Base-by-base conservation (phyloP, 805 yeast species). In the Candida golubevii region DNA sequence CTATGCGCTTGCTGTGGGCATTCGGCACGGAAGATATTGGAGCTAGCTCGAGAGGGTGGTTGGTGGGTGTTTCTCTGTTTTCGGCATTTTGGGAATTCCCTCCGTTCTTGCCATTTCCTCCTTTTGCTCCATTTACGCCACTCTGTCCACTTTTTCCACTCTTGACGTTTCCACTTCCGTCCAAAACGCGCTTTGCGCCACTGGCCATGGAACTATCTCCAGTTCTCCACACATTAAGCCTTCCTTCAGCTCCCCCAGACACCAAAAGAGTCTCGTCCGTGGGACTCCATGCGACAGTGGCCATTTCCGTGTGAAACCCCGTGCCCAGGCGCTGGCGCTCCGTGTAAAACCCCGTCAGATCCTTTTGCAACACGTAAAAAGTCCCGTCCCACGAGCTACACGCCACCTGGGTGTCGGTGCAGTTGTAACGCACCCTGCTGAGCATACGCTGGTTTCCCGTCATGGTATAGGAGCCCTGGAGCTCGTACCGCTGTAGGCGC, bases 371-470 rank as follows among this genome's bases (percentile, higher is more conserved):
- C 1, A 87, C 49, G 48, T 73, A 75, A 6, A 88, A 53, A 26
- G 72, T 71, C 4, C 97, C 97, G 49, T 82, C 79, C 97, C 98
- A 91, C 32, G 93, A 85, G 0, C 89, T 93, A 11, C 80, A 69
- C 0, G 88, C 84, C 3, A 86, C 61, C 2, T 49, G 41, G 1
- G 54, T 35, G 4, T 66, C 60, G 41, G 67, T 58, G 0, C 66
- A 62, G 5, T 79, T 69, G 46, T 78, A 69, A 7, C 78, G 54
- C 0, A 82, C 78, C 2, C 70, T 60, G 0, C 95, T 82, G 0
- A 85, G 72, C 4, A 95, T 88, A 45, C 97, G 68, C 3, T 74
- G 69, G 15, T 86, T 80, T 9, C 66, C 65, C 33, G 58, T 57
- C 1, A 83, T 77, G 14, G 84, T 63, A 58, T 89, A 95, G 0